Evolutionary conservation across 805 yeast species (phyloP).

Genomic region (Nadsonia fulvescens): DNA sequence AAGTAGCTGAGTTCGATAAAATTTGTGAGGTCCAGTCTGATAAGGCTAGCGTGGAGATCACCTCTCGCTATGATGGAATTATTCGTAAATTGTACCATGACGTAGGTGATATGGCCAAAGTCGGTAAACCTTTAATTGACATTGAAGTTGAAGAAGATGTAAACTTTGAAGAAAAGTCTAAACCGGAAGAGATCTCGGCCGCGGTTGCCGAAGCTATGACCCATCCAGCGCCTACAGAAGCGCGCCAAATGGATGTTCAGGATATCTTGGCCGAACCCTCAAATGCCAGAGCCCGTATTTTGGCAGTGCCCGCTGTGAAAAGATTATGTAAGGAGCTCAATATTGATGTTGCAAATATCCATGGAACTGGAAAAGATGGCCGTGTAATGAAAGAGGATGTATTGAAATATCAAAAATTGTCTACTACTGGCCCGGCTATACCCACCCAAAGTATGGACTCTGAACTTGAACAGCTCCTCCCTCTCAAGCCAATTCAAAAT

Average conservation of each 20-base stretch:
- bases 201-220: constrained; percentile 1
- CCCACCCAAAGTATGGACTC: constrained; percentile 4
- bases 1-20: constrained; percentile 19
- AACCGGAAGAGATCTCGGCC: constrained; percentile 1
- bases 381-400: constrained; percentile 20
- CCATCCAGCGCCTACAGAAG: neutral
- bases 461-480: constrained; percentile 6
- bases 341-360: constrained; percentile 12
- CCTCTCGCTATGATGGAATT: constrained; percentile 18
- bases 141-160: constrained; percentile 15
- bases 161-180: constrained; percentile 1
- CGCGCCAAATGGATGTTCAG: no score
- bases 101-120: constrained; percentile 20
- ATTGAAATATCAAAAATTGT: constrained; percentile 4
- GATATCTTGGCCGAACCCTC: neutral
- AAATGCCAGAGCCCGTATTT: constrained; percentile 5
- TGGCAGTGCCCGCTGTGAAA: constrained; percentile 21
- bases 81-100: constrained; percentile 18
- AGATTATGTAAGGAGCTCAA: constrained; percentile 15
- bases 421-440: constrained; percentile 3
- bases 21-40: constrained; percentile 21
- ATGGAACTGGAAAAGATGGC: constrained; percentile 19
- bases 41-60: constrained; percentile 20
- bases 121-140: constrained; percentile 18
- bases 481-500: constrained; percentile 16